These are phyloP conservation scores for Umbilicus rupestris DNA, from an alignment of 164 flowering plant genomes.

Conservation along the genomic window DNA sequence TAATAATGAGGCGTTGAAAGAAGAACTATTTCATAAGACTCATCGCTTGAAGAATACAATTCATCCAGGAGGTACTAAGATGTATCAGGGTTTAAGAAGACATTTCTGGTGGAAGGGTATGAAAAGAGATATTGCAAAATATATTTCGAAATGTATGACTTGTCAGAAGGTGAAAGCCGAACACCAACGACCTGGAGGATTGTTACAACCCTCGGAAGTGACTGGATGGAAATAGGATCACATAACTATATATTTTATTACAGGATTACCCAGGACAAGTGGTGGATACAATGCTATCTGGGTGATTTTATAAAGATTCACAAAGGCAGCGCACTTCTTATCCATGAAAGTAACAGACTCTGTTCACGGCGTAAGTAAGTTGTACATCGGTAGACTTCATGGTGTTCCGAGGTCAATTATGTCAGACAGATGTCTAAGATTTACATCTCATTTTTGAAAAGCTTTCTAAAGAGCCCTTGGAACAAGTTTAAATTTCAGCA, in stretches of 20 bases:
- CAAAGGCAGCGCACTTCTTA: constrained; percentile 15
- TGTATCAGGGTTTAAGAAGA: not conserved
- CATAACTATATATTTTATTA: constrained; percentile 15
- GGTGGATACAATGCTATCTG: constrained; percentile 6
- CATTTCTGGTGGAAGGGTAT: constrained; percentile 11
- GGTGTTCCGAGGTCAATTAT: not conserved
- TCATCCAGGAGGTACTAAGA: constrained; percentile 7
- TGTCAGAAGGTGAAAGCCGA: constrained; percentile 15
- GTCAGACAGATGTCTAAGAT: too few species aligned
- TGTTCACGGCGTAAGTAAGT: not conserved
- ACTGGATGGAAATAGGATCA: constrained; percentile 17
- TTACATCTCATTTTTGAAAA: not conserved
- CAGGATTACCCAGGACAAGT: not conserved
- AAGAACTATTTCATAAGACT: constrained; percentile 1
- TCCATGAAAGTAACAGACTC: not conserved
- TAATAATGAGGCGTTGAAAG: not conserved
- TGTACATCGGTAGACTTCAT: not conserved
- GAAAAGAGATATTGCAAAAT: constrained; percentile 11
- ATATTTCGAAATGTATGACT: not conserved
- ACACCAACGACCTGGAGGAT: not conserved
- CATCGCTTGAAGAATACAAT: not conserved
- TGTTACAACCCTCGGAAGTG: not conserved
- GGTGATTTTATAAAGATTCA: constrained; percentile 17
- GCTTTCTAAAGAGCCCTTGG: not conserved
- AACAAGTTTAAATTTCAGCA: constrained; percentile 1